Evolutionary conservation across 1,284 basidiomycete genomes (phyloP).

Genomic region (Ustilago trichophora): DNA sequence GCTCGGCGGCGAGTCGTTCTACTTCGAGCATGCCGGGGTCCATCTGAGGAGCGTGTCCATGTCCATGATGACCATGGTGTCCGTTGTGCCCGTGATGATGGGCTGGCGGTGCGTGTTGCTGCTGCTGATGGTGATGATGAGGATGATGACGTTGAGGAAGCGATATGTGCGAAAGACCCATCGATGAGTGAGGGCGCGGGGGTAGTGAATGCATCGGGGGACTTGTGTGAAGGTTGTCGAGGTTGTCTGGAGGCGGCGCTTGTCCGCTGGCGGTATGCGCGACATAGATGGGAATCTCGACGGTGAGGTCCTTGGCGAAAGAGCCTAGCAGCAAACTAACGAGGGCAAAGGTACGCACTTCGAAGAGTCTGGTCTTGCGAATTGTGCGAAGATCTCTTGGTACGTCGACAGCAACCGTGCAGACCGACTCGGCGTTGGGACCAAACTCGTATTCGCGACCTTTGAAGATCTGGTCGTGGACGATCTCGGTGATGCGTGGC

Average conservation of each 20-base stretch:
- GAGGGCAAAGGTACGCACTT: conserved; percentile 48
- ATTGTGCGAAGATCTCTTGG: conserved; percentile 56
- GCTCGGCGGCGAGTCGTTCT: conserved; percentile 43
- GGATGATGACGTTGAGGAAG: conserved; percentile 16
- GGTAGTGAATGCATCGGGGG: conserved; percentile 17
- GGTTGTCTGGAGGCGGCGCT: conserved; percentile 8
- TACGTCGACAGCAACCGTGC: conserved; percentile 52
- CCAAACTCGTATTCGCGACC: conserved; percentile 58
- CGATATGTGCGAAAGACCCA: conserved; percentile 18
- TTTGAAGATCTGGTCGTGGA: conserved; percentile 55
- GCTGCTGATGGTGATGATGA: conserved; percentile 7
- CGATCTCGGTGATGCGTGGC: conserved; percentile 59
- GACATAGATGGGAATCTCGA: conserved; percentile 58
- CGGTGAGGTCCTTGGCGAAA: conserved; percentile 58
- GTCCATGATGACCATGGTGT: conserved; percentile 17
- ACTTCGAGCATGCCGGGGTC: conserved; percentile 38
- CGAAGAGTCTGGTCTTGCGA: conserved; percentile 57
- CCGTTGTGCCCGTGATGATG: background rate
- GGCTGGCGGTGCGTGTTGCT: conserved; percentile 8
- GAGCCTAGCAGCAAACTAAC: conserved; percentile 54
- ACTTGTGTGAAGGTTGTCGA: conserved; percentile 8
- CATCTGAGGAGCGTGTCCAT: conserved; percentile 12
- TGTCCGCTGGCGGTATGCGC: conserved; percentile 53
- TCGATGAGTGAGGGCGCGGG: conserved; percentile 35
- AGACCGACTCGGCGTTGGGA: conserved; percentile 51